phyloP scores from a whole-genome alignment of 257 asterid species.

The Nicotiana knightiana region DNA sequence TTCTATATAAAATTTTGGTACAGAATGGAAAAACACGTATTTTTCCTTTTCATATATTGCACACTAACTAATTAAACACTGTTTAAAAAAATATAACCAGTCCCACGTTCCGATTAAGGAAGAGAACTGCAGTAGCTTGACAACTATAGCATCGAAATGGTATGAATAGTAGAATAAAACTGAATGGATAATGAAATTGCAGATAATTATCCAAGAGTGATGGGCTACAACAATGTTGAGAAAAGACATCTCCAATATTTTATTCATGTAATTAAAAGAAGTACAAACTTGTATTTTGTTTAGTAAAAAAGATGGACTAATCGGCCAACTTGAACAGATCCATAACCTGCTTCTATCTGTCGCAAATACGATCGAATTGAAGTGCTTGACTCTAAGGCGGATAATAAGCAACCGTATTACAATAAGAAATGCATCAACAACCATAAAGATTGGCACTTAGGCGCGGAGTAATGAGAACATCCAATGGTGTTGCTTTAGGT shows the following conservation, averaged over 20 bases:
- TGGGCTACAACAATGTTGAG: neutral
- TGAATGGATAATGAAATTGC: neutral
- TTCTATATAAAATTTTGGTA: neutral
- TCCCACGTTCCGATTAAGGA: neutral
- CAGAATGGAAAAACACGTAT: neutral
- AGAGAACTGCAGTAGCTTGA: neutral
- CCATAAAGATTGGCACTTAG: constrained; percentile 20
- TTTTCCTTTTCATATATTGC: neutral
- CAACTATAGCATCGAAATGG: neutral
- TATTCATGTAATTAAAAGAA: neutral
- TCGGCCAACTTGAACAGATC: neutral
- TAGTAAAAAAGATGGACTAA: neutral
- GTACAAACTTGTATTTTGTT: neutral
- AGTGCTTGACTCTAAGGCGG: neutral
- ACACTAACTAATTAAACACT: neutral
- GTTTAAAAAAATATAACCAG: neutral
- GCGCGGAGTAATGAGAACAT: constrained; percentile 30
- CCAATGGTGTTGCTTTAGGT: constrained; percentile 37
- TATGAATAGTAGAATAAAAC: neutral
- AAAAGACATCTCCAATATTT: neutral
- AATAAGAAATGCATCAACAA: neutral
- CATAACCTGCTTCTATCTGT: neutral
- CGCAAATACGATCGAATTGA: too few relatives aligned
- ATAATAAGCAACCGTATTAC: neutral
- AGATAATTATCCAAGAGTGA: neutral